These are phyloP conservation scores for Sphagnurus paluster DNA, from an alignment of 1,284 basidiomycete genomes.

Conservation along the genomic window DNA sequence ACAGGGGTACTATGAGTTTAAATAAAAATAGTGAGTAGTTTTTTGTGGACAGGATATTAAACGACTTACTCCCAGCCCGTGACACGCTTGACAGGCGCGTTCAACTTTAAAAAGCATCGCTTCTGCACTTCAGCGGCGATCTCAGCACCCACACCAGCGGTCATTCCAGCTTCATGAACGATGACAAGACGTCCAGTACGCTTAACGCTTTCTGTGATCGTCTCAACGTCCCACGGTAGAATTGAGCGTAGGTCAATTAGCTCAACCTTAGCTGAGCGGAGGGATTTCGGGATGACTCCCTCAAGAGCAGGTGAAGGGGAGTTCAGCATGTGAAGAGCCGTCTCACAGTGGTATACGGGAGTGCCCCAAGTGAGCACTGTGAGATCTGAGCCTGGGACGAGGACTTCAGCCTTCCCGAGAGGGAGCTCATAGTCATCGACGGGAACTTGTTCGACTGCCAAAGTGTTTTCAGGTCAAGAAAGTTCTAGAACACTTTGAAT, in stretches of 20 bases:
- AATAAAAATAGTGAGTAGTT: constrained; percentile 16
- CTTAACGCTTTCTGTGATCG: constrained; percentile 78
- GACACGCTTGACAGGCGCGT: constrained; percentile 85
- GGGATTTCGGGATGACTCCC: constrained; percentile 62
- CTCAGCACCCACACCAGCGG: constrained; percentile 85
- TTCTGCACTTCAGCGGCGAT: constrained; percentile 86
- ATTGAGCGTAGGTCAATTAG: constrained; percentile 91
- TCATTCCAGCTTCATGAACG: constrained; percentile 88
- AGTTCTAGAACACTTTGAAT: background rate
- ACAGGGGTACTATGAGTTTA: constrained; percentile 63
- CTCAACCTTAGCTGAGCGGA: constrained; percentile 80
- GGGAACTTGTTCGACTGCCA: constrained; percentile 86
- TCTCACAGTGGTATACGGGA: constrained; percentile 88
- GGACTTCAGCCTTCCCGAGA: constrained; percentile 75
- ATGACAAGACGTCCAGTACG: constrained; percentile 85
- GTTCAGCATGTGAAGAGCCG: constrained; percentile 67
- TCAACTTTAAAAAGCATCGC: constrained; percentile 82
- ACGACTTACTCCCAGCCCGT: constrained; percentile 88
- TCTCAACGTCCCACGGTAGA: constrained; percentile 86
- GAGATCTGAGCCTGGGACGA: constrained; percentile 76
- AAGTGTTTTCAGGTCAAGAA: constrained; percentile 2
- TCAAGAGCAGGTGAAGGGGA: constrained; percentile 71
- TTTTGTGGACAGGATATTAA: background rate
- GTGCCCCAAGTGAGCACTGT: constrained; percentile 93
- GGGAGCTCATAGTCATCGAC: constrained; percentile 85